Base-by-base conservation (phyloP, 306 rosid species). In the Dalbergia oliveri region DNA sequence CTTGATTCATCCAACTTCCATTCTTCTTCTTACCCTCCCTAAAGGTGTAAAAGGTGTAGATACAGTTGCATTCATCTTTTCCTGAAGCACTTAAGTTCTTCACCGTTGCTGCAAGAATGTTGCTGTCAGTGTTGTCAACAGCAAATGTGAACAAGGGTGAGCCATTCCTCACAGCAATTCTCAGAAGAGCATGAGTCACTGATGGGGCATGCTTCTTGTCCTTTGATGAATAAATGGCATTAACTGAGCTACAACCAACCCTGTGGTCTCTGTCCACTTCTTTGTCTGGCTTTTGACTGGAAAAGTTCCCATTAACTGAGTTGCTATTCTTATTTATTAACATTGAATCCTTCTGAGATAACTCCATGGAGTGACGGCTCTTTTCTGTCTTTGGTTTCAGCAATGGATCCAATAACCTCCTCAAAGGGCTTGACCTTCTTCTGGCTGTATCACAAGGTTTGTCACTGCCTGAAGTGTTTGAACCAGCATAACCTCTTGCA, bases 71-170 rank as follows among this genome's bases (percentile, higher is more conserved):
- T 33, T 85, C 90, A 47, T 87, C 91, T 69, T 87, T 84, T 73
- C 77, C 75, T 16, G 86, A 77, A 75, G 84, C 77, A 74, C 83
- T 75, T 76, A 89, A 78, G 90, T 84, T 86, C 88, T 90, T 93
- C 83, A 85, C 83, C 4, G 97, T 93, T 78, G 98, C 99, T 12
- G 94, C 98, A 57, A 96, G 97, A 76, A 96, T 85, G 72, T 90
- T 83, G 75, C 83, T 75, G 66, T 88, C 49, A 16, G 23, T 89
- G 70, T 91, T 96, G 73, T 88, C 89, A 69, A 89, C 93, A 8
- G 97, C 97, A 89, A 96, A 96, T 75, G 97, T 93, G 79, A 90
- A 89, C 81, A 89, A 84, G 71, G 99, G 98, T 72, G 82, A 83
- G 43, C 97, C 94, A 88, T 90, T 96, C 88, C 93, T 96, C 79